These are phyloP conservation scores for Avena sativa DNA, from an alignment of 176 grass and related monocot species.

Conservation along the genomic window DNA sequence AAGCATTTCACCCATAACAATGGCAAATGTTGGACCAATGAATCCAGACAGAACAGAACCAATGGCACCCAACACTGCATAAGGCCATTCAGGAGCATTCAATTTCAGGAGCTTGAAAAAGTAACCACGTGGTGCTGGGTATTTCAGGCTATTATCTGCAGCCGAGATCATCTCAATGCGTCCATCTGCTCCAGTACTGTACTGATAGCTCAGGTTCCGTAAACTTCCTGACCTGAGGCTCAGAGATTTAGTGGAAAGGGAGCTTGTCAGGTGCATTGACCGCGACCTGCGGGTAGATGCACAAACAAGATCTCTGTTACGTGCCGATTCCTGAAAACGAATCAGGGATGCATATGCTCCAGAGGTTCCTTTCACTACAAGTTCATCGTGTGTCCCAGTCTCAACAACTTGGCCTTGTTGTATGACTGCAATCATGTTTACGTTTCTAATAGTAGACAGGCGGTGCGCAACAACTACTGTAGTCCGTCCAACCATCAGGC, in stretches of 20 bases:
- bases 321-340: conserved; percentile 81
- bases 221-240: conserved; percentile 90
- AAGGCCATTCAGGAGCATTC: conserved; percentile 99
- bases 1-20: conserved; percentile 97
- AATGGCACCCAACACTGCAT: conserved; percentile 80
- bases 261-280: conserved; percentile 88
- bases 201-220: conserved; percentile 97
- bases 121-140: conserved; percentile 92
- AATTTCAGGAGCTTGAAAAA: conserved; percentile 95
- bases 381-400: conserved; percentile 87
- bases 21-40: conserved; percentile 93
- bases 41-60: conserved; percentile 93
- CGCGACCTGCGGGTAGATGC: conserved; percentile 78
- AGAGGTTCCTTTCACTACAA: conserved; percentile 73
- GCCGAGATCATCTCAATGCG: conserved; percentile 98
- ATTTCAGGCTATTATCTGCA: conserved; percentile 90
- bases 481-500: conserved; percentile 92
- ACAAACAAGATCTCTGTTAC: conserved; percentile 75
- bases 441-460: conserved; percentile 87
- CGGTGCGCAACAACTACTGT: conserved; percentile 96
- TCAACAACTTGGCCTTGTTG: conserved; percentile 96
- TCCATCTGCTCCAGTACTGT: conserved; percentile 95
- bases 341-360: conserved; percentile 93
- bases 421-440: conserved; percentile 89
- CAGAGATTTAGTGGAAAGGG: conserved; percentile 98